Evolutionary conservation across 441 rosid species (phyloP), one percentile per base, ranked within the genome.

Genomic region (Pelargonium myrrhifolium): DNA sequence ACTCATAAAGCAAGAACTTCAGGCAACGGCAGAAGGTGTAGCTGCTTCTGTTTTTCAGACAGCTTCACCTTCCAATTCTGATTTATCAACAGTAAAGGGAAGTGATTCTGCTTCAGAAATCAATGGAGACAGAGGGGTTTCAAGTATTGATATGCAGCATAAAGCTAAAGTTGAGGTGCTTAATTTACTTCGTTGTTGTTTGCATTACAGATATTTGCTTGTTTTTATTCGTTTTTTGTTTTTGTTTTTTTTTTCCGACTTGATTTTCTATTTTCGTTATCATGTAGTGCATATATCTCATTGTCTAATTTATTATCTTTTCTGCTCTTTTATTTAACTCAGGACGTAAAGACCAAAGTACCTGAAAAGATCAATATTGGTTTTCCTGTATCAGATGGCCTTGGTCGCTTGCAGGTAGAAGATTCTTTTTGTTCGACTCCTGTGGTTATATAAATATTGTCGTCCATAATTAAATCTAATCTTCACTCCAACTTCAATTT

Each of bases 11-110:
- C 85, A 80, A 78, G 95, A 89, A 74, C 87, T 89, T 71, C 80
- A 79, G 70, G 86, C 84, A 74, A 87, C 85, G 21, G 89, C 92
- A 60, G 95, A 86, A 75, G 89, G 85, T 72, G 87, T 86, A 62
- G 90, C 85, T 78, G 83, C 89, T 62, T 78, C 87, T 67, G 89
- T 87, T 71, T 81, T 87, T 62, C 80, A 78, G 70, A 71, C 85
- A 20, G 43, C 67, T 72, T 62, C 72, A 62, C 63, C 72, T 71
- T 77, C 84, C 18, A 70, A 65, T 73, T 60, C 76, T 63, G 84
- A 78, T 22, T 65, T 71, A 60, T 39, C 77, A 20, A 66, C 17
- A 15, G 40, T 51, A 35, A 76, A 73, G 69, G 62, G 47, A 40
- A 70, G 68, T 49, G 76, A 78, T 49, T 61, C 78, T 66, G 56